A percentile compares a stretch with the other conserved stretches of the same genome.
These are phyloP conservation scores for Lablab purpureus DNA, from an alignment of 306 rosid genomes.

Conservation along the genomic window DNA sequence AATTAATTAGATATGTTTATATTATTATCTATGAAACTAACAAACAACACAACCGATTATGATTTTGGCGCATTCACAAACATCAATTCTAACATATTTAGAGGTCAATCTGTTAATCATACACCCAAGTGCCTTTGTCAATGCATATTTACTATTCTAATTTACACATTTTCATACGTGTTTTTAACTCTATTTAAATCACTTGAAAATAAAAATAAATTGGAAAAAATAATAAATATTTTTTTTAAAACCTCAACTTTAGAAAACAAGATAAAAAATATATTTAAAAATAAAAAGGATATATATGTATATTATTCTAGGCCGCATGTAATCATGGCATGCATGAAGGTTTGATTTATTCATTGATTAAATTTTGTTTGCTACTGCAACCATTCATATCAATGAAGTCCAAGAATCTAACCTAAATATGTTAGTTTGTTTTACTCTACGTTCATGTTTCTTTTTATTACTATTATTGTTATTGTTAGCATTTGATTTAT, in stretches of 20 bases:
- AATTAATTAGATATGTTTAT: not conserved
- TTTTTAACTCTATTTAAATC: no score
- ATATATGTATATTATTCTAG: no score
- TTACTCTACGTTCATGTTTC: not conserved
- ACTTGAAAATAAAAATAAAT: no score
- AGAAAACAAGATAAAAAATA: no score
- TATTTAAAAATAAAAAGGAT: no score
- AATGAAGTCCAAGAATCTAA: slow-evolving; percentile 30
- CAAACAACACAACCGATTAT: slow-evolving; percentile 29
- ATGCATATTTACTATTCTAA: not conserved
- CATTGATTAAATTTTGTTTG: slow-evolving; percentile 10
- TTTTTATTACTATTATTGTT: not conserved
- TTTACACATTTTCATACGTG: no score
- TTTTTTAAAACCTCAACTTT: no score
- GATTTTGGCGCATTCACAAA: no score
- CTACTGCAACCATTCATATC: not conserved
- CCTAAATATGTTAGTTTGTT: not conserved
- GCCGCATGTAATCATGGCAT: no score
- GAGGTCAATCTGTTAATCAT: slow-evolving; percentile 20
- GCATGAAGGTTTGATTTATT: slow-evolving; percentile 20
- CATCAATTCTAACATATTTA: not conserved
- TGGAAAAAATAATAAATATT: no score
- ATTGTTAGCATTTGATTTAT: not conserved
- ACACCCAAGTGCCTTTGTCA: slow-evolving; percentile 1
- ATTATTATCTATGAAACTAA: slow-evolving; percentile 37